Base-by-base conservation (phyloP, 2,329 filamentous ascomycete genomes). In the Scedosporium aurantiacum region DNA sequence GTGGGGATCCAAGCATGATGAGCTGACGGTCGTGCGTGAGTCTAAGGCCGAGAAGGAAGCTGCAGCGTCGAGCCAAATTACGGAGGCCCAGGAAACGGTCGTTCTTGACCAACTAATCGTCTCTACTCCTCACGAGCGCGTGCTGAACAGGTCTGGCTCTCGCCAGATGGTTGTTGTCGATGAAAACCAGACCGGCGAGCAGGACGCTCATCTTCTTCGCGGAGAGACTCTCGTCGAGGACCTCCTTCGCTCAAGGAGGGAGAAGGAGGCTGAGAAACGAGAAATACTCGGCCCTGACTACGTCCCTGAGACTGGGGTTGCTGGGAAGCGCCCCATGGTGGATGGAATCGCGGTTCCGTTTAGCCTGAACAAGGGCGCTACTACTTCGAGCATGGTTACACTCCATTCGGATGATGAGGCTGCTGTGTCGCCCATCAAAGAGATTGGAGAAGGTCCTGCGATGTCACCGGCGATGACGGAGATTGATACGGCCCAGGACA, bases 1-100 rank as follows among this genome's bases (percentile, higher is more conserved):
- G 1, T 95, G 91, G 89, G 91, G 90, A 14, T 92, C 88, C 55
- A 95, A 89, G 70, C 91, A 97, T 69, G 94, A 97, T 70, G 83
- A 93, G 71, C 80, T 80, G 64, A 89, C 88, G 0, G 79, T 95
- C 3, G 75, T 78, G 56, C 76, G 83, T 3, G 83, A 86, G 69
- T 71, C 81, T 60, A 78, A 79, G 64, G 79, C 79, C 0, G 77
- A 79, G 2, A 72, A 74, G 62, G 67, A 71, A 27, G 67, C 70
- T 1, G 69, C 18, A 5, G 50, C 23, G 12, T 25, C 50, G 12
- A 5, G 2, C 12, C 18, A 54, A 27, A 25, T 10, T 12, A 21
- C 10, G 18, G 50, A 54, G 12, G 21, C 6, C 50, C 18, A 25
- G 14, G 18, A 23, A 54, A 54, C 50, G 12, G 23, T 28, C 50